Evolutionary conservation across 208 protist species (phyloP), one percentile per base, ranked within the genome.

Genomic region (Pavlovales sp.): DNA sequence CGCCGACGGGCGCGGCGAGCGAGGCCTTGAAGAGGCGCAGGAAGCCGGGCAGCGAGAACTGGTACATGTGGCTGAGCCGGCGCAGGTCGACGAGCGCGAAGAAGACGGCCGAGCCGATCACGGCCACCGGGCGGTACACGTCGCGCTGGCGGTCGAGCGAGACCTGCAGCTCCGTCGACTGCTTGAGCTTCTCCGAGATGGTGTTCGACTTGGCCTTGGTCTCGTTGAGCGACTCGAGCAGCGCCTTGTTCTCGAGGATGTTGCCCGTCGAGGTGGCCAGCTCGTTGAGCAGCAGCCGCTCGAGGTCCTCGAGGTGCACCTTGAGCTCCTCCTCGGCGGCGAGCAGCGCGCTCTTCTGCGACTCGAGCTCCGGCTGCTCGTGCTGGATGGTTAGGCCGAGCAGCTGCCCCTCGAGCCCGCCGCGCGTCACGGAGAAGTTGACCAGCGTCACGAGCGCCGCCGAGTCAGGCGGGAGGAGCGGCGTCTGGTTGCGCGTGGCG

Each of bases 351-450:
- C 95, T 91, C 93, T 98, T 98, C 91, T 97, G 92, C 91, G 94
- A 88, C 92, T 99, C 97, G 39, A 99, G 94, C 92, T 97, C 95
- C 28, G 98, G 97, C 93, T 98, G 95, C 93, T 99, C 98, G 90
- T 98, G 93, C 91, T 97, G 94, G 79, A 99, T 96, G 18, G 97
- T 98, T 36, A 97, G 88, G 30, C 95, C 95, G 41, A 99, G 94
- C 81, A 99, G 96, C 92, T 99, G 97, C n/a, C 96, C 96, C 89
- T 98, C 96, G 42, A 99, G 93, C 2, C 97, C 97, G 79, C 96
- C 96, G n/a, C 95, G 91, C 22, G 98, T 99, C 77, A 99, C 97
- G 44, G 96, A 96, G 92, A 99, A 99, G 93, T 98, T 99, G 67
- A 99, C 90, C 28, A 94, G 94, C 0, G 96, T 97, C 40, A 99